These are phyloP conservation scores for Leptographium wingfieldii DNA, from an alignment of 2,329 filamentous ascomycete genomes.

Conservation along the genomic window DNA sequence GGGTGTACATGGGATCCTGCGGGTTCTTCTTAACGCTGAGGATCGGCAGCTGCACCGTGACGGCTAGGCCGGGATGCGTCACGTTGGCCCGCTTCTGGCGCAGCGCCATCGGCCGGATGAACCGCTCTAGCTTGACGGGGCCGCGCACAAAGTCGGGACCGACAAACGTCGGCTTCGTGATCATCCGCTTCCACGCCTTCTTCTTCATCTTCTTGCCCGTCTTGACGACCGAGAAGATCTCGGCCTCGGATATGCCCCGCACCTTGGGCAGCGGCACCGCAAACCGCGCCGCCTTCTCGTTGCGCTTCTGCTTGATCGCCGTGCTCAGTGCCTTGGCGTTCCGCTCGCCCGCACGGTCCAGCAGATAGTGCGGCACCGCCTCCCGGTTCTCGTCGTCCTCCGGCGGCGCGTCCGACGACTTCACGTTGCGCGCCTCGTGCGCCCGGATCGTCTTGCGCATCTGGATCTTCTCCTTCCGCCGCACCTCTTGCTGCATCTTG, in stretches of 20 bases:
- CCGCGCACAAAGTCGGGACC: slow-evolving; percentile 80
- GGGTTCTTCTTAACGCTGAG: slow-evolving; percentile 63
- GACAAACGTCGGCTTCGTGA: slow-evolving; percentile 80
- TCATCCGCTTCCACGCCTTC: slow-evolving; percentile 54
- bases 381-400: slow-evolving; percentile 67
- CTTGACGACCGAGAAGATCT: slow-evolving; percentile 73
- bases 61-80: slow-evolving; percentile 23
- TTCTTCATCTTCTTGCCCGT: slow-evolving; percentile 59
- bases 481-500: slow-evolving; percentile 87
- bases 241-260: slow-evolving; percentile 83
- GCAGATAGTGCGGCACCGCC: slow-evolving; percentile 81
- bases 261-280: slow-evolving; percentile 89
- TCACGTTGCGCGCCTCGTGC: slow-evolving; percentile 93
- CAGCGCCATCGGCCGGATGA: slow-evolving; percentile 32
- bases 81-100: slow-evolving; percentile 70
- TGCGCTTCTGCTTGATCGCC: slow-evolving; percentile 90
- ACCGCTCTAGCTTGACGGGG: slow-evolving; percentile 64
- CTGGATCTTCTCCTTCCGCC: slow-evolving; percentile 96
- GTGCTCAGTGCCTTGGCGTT: slow-evolving; percentile 44
- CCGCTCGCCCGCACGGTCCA: slow-evolving; percentile 56
- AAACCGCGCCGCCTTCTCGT: slow-evolving; percentile 90
- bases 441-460: slow-evolving; percentile 91
- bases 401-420: slow-evolving; percentile 48
- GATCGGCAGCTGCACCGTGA: slow-evolving; percentile 75
- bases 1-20: slow-evolving; percentile 79